Percentiles rank a stretch among this genome's conserved stretches.
Conservation (phyloP, 352 stramenopile species). For the Blastocystis sp. region DNA sequence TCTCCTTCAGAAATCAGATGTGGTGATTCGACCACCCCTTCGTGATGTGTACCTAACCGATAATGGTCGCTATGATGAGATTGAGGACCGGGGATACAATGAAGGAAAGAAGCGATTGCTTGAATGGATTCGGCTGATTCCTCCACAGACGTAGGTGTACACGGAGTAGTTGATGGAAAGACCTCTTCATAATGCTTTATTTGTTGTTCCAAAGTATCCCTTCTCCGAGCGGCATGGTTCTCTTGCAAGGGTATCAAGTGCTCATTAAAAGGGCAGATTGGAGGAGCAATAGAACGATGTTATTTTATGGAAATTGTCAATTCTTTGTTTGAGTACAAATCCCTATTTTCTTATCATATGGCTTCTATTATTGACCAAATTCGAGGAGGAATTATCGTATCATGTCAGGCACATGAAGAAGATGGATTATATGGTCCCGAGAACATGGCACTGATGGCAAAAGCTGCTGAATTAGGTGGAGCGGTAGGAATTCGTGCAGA, state of each 20-base stretch:
- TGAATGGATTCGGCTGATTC: constrained; percentile 48
- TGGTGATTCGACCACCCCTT: constrained; percentile 36
- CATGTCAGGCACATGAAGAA: constrained; percentile 60
- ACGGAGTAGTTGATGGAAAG: background rate
- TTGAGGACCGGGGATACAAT: constrained; percentile 37
- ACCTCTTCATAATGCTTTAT: constrained; percentile 26
- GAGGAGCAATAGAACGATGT: no score
- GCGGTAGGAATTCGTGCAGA: constrained; percentile 60
- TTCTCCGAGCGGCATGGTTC: background rate
- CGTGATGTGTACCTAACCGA: constrained; percentile 44
- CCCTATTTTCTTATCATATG: constrained; percentile 45
- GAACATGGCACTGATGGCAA: constrained; percentile 63
- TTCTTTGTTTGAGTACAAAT: background rate
- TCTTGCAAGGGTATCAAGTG: background rate
- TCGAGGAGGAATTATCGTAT: constrained; percentile 58
- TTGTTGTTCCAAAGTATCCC: constrained; percentile 52
- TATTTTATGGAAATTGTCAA: no score
- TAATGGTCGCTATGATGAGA: constrained; percentile 46
- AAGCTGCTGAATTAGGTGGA: constrained; percentile 53
- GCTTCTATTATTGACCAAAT: constrained; percentile 58
- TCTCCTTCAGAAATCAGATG: constrained; percentile 44
- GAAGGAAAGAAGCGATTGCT: constrained; percentile 36
- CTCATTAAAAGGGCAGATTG: background rate
- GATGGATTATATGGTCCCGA: constrained; percentile 58
- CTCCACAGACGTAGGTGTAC: background rate